phyloP scores from a whole-genome alignment of 2,329 filamentous ascomycete genomes.

The Penicillium sp. region DNA sequence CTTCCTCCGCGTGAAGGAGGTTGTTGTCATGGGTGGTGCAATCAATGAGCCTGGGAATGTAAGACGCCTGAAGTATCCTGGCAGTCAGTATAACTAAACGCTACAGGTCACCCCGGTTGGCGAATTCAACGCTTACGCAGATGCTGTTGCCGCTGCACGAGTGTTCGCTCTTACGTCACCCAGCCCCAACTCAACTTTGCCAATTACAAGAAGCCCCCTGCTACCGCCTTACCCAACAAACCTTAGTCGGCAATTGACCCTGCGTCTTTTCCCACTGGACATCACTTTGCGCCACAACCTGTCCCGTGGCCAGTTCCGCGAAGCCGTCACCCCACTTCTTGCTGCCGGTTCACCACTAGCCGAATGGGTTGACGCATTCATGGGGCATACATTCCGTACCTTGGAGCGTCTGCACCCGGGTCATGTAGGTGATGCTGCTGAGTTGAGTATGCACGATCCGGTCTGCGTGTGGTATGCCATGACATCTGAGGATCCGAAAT shows the following conservation, averaged over 20 bases:
- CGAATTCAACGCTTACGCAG: constrained; percentile 95
- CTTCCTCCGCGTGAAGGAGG: constrained; percentile 84
- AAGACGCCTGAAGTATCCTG: constrained; percentile 37
- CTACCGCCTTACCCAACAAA: constrained; percentile 64
- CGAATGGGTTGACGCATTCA: constrained; percentile 70
- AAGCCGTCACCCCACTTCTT: constrained; percentile 56
- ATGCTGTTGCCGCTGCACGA: constrained; percentile 73
- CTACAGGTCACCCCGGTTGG: constrained; percentile 66
- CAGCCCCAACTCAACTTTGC: constrained; percentile 76
- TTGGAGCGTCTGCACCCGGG: constrained; percentile 63
- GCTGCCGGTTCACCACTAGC: constrained; percentile 69
- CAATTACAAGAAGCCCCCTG: constrained; percentile 53
- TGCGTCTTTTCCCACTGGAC: constrained; percentile 74
- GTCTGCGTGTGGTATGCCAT: constrained; percentile 78
- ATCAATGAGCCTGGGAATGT: constrained; percentile 79
- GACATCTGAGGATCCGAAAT: constrained; percentile 45
- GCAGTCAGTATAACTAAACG: not conserved
- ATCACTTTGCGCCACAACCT: constrained; percentile 72
- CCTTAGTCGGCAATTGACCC: constrained; percentile 63
- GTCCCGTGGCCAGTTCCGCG: constrained; percentile 59
- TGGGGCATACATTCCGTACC: constrained; percentile 69
- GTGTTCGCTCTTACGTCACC: constrained; percentile 76
- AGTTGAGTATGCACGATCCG: constrained; percentile 73
- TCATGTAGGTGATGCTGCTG: constrained; percentile 49
- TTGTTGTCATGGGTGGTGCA: constrained; percentile 93